Conservation (phyloP, 176 grass and related monocot genomes). For the Tuctoria greenei region DNA sequence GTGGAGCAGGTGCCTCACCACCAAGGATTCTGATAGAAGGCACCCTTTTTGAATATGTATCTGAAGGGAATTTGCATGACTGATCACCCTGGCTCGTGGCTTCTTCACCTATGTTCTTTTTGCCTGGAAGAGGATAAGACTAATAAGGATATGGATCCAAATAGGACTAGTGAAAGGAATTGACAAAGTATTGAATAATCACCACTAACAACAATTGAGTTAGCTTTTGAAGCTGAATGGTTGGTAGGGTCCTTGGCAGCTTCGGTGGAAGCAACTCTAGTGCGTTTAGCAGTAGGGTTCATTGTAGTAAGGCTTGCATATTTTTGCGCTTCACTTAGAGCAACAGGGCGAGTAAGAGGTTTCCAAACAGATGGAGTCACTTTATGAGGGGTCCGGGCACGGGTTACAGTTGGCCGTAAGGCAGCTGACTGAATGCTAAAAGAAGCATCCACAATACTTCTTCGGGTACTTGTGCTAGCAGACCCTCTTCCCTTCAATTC, state of each 20-base stretch:
- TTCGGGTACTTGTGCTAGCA: constrained; percentile 20
- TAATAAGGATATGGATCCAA: constrained; percentile 5
- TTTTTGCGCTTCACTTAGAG: constrained; percentile 31
- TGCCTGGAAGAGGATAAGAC: constrained; percentile 19
- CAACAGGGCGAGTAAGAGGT: constrained; percentile 45
- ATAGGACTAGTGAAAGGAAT: constrained; percentile 5
- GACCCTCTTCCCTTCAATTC: constrained; percentile 36
- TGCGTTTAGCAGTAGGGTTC: constrained; percentile 49
- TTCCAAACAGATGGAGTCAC: constrained; percentile 48
- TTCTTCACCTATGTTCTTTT: constrained; percentile 42
- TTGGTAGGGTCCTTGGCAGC: constrained; percentile 38
- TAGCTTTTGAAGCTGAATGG: constrained; percentile 28
- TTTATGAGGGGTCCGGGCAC: constrained; percentile 38
- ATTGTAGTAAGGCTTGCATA: constrained; percentile 37
- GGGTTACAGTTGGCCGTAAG: constrained; percentile 20
- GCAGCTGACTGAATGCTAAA: constrained; percentile 41
- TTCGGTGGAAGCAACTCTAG: constrained; percentile 43
- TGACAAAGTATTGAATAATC: constrained; percentile 7
- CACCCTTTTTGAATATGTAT: constrained; percentile 33
- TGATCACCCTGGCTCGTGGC: constrained; percentile 1
- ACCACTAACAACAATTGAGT: constrained; percentile 26
- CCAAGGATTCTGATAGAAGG: constrained; percentile 33
- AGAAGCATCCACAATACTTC: constrained; percentile 29
- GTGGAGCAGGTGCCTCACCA: constrained; percentile 28
- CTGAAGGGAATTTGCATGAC: constrained; percentile 29